phyloP scores from a whole-genome alignment of 2,329 filamentous ascomycete species.

The Hypomyces perniciosus region DNA sequence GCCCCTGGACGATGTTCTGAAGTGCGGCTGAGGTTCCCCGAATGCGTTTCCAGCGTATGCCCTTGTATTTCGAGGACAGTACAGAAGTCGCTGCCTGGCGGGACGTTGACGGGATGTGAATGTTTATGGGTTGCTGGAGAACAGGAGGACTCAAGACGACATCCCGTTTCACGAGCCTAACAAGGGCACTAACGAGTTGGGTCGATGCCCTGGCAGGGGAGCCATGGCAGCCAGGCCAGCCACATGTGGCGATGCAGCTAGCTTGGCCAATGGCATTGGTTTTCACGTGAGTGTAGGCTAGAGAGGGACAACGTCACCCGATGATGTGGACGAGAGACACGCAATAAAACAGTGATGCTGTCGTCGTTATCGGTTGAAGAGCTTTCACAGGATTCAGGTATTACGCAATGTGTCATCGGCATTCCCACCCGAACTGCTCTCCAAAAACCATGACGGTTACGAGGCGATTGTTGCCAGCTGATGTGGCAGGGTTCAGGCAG shows the following conservation, averaged over 20 bases:
- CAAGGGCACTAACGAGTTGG: slow-evolving; percentile 21
- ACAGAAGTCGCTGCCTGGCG: slow-evolving; percentile 5
- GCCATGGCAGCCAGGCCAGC: background rate
- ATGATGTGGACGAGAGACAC: slow-evolving; percentile 14
- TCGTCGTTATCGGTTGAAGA: background rate
- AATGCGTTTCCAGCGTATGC: slow-evolving; percentile 4
- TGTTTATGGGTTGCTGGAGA: slow-evolving; percentile 19
- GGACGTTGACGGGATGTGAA: slow-evolving; percentile 11
- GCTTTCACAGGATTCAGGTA: background rate
- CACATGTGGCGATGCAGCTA: slow-evolving; percentile 12
- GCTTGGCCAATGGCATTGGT: background rate
- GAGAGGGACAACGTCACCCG: slow-evolving; percentile 14
- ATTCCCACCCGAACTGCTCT: too few relatives aligned
- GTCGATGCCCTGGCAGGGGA: slow-evolving; percentile 16
- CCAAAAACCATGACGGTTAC: too few relatives aligned
- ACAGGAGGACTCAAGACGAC: slow-evolving; percentile 28
- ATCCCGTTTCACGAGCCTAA: slow-evolving; percentile 28
- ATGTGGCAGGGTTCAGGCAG: too few relatives aligned
- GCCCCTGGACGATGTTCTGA: background rate
- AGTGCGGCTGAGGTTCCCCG: background rate
- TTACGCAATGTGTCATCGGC: background rate
- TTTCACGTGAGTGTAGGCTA: slow-evolving; percentile 9
- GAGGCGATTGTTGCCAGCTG: too few relatives aligned
- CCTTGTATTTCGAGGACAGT: slow-evolving; percentile 1
- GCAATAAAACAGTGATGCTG: slow-evolving; percentile 1